A percentile compares a stretch with the other conserved stretches of the same genome.
phyloP scores from a whole-genome alignment of 2,329 filamentous ascomycete species.

The Nectriaceae sp. region DNA sequence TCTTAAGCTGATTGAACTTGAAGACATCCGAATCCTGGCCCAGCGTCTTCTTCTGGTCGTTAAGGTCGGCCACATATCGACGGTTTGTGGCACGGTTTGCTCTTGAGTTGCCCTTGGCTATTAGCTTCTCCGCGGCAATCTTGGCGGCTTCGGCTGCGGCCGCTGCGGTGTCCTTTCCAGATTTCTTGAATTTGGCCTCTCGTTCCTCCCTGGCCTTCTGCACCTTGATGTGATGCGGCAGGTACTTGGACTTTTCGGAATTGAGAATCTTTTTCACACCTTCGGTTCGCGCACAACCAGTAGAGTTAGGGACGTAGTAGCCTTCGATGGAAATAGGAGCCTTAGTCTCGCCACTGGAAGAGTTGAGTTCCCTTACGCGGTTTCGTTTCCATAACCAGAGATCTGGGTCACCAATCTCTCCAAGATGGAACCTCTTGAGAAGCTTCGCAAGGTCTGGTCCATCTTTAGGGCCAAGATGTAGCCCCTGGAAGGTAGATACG shows the following conservation, averaged over 20 bases:
- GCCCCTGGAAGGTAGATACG: slow-evolving; percentile 44
- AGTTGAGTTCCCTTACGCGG: slow-evolving; percentile 58
- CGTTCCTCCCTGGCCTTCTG: slow-evolving; percentile 88
- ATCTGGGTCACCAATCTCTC: slow-evolving; percentile 50
- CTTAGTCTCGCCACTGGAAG: slow-evolving; percentile 28
- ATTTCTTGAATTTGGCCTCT: slow-evolving; percentile 72
- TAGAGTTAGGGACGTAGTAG: slow-evolving; percentile 82
- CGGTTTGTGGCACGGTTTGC: slow-evolving; percentile 96
- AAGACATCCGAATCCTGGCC: slow-evolving; percentile 86
- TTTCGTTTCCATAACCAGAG: slow-evolving; percentile 61
- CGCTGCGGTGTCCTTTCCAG: slow-evolving; percentile 64
- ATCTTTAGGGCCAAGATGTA: slow-evolving; percentile 48
- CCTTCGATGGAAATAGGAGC: slow-evolving; percentile 53
- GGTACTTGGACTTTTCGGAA: slow-evolving; percentile 95
- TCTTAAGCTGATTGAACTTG: slow-evolving; percentile 98
- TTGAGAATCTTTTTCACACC: slow-evolving; percentile 95
- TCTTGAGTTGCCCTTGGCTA: slow-evolving; percentile 86
- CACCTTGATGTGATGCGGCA: slow-evolving; percentile 96
- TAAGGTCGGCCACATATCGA: slow-evolving; percentile 90
- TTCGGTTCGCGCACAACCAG: slow-evolving; percentile 88
- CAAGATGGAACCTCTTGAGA: slow-evolving; percentile 47
- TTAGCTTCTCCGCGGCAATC: slow-evolving; percentile 75
- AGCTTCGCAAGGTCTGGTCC: slow-evolving; percentile 51
- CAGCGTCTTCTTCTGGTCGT: slow-evolving; percentile 87
- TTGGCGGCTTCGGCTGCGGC: slow-evolving; percentile 71